Percentiles rank a stretch among this genome's conserved stretches.
Conservation (phyloP, 257 asterid species). For the Lycium barbarum region DNA sequence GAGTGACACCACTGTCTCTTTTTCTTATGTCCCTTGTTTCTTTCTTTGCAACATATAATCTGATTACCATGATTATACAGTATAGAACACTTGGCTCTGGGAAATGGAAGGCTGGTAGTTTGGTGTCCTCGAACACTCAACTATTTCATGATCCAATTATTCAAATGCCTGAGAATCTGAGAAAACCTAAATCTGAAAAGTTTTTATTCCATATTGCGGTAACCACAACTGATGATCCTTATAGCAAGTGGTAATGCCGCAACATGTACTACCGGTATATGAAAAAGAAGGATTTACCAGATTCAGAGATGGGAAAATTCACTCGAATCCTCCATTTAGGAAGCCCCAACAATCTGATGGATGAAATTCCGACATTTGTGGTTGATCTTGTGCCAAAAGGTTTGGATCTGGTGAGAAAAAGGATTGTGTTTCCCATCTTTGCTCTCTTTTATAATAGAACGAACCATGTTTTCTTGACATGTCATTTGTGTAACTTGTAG, state of each 20-base stretch:
- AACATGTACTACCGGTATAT: conserved; percentile 66
- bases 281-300: conserved; percentile 56
- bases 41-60: conserved; percentile 51
- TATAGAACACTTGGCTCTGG: conserved; percentile 30
- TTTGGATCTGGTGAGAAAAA: conserved; percentile 54
- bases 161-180: conserved; percentile 50
- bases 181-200: conserved; percentile 31
- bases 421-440: neutral
- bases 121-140: neutral
- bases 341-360: conserved; percentile 65
- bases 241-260: conserved; percentile 70
- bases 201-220: conserved; percentile 57
- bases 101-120: conserved; percentile 15
- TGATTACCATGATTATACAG: conserved; percentile 35
- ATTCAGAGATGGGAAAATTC: conserved; percentile 67
- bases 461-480: neutral
- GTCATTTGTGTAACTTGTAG: neutral
- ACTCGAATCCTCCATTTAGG: conserved; percentile 73
- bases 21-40: conserved; percentile 45
- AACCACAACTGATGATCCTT: conserved; percentile 50
- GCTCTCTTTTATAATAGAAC: neutral
- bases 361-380: conserved; percentile 69
- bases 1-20: conserved; percentile 35
- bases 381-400: conserved; percentile 72
- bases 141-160: conserved; percentile 56